phyloP scores from a whole-genome alignment of 805 yeast genomes.

The Candida arabinofermentans region DNA sequence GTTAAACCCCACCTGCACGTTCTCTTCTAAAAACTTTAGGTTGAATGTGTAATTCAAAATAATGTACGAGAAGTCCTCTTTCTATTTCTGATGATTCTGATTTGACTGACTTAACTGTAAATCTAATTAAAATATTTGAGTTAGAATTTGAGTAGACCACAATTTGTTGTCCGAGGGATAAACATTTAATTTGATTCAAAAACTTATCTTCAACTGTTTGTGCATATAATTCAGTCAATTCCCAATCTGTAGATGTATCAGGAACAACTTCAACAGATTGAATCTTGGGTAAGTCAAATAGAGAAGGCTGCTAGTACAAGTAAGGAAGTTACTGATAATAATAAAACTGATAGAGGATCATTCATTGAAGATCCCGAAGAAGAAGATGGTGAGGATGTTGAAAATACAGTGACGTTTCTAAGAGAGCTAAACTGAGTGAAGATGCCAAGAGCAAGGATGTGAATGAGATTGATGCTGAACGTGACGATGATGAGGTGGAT shows the following conservation, averaged over 20 bases:
- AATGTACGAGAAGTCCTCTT: conserved; percentile 40
- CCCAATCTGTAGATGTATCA: conserved; percentile 79
- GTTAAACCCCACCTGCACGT: conserved; percentile 5
- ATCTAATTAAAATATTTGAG: conserved; percentile 53
- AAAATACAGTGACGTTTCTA: conserved; percentile 6
- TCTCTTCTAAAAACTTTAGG: conserved; percentile 46
- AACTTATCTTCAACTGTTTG: conserved; percentile 68
- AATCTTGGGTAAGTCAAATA: conserved; percentile 48
- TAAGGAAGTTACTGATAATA: conserved; percentile 1
- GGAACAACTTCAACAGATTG: conserved; percentile 76
- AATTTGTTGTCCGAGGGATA: conserved; percentile 52
- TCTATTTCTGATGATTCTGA: conserved; percentile 18
- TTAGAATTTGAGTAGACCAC: conserved; percentile 69
- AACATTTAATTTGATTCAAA: conserved; percentile 77
- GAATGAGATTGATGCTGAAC: conserved; percentile 12
- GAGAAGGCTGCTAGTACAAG: conserved; percentile 19
- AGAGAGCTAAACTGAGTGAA: conserved; percentile 6
- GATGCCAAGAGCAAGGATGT: conserved; percentile 9
- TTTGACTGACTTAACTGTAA: conserved; percentile 46
- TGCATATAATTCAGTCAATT: conserved; percentile 79
- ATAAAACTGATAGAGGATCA: conserved; percentile 11
- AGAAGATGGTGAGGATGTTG: conserved; percentile 7
- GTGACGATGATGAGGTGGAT: conserved; percentile 4
- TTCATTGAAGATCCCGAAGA: conserved; percentile 14
- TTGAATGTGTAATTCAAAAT: conserved; percentile 48